Conservation (phyloP, 805 yeast genomes). For the Vanderwaltozyma polyspora region DNA sequence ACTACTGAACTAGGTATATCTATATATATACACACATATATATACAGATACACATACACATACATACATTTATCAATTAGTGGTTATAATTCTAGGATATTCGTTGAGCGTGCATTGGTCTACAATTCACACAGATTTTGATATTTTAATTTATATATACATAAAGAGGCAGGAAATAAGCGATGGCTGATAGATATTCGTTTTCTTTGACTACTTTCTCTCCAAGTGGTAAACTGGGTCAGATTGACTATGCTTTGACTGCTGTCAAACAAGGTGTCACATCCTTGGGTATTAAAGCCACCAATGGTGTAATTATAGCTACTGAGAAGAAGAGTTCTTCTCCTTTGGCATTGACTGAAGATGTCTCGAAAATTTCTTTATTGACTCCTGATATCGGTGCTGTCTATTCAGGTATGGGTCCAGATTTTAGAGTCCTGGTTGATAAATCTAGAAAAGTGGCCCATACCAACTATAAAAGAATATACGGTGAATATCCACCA, state of each 20-base stretch:
- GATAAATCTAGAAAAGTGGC: conserved; percentile 91
- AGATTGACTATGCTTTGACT: conserved; percentile 92
- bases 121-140: no score
- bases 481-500: conserved; percentile 95
- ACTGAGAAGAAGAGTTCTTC: conserved; percentile 89
- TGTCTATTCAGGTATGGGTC: conserved; percentile 98
- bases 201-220: conserved; percentile 95
- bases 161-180: no score
- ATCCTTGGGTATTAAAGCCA: conserved; percentile 85
- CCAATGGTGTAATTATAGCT: conserved; percentile 93
- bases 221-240: conserved; percentile 96
- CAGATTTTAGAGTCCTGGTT: conserved; percentile 89
- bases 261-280: conserved; percentile 98
- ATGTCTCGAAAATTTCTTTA: conserved; percentile 64
- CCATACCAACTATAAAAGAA: conserved; percentile 83
- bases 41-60: no score
- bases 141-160: no score
- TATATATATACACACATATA: no score
- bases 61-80: no score
- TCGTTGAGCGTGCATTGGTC: no score
- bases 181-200: conserved; percentile 96
- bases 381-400: conserved; percentile 94
- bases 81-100: no score
- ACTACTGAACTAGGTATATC: no score
- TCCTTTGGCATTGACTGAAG: conserved; percentile 60